These are phyloP conservation scores for Solanum lycopersicoides DNA, from an alignment of 257 asterid genomes.

Conservation along the genomic window DNA sequence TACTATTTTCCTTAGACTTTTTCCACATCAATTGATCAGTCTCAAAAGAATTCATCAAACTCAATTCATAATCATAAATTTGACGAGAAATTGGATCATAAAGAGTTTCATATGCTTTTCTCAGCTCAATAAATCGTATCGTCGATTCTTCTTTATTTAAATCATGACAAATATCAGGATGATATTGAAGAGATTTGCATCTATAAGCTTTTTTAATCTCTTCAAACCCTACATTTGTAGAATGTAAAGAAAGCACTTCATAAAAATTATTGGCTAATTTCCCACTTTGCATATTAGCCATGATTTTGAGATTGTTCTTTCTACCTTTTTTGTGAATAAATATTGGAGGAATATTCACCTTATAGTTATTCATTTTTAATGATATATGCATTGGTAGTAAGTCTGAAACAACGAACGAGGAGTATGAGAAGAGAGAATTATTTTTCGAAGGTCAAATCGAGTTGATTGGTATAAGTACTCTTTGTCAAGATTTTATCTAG, in stretches of 20 bases:
- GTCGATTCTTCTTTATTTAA: constrained; percentile 26
- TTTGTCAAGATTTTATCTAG: not conserved
- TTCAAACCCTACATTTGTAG: constrained; percentile 22
- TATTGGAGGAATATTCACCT: not conserved
- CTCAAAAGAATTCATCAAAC: not conserved
- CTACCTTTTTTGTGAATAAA: not conserved
- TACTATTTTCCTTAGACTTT: not conserved
- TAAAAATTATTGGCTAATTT: constrained; percentile 15
- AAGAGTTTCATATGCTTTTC: constrained; percentile 33
- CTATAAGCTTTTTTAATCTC: constrained; percentile 48
- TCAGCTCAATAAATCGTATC: constrained; percentile 24
- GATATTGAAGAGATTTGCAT: constrained; percentile 31
- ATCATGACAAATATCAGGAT: constrained; percentile 31
- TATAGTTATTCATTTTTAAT: not conserved
- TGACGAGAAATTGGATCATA: constrained; percentile 27
- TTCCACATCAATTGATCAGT: not conserved
- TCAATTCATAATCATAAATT: constrained; percentile 21
- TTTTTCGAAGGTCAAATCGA: not conserved
- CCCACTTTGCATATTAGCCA: not conserved
- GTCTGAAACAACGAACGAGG: not conserved
- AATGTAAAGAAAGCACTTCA: constrained; percentile 24
- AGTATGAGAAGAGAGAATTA: not conserved
- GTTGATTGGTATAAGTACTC: not conserved
- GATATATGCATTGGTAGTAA: not conserved
- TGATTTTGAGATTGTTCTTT: not conserved